A percentile compares a stretch with the other conserved stretches of the same genome.
phyloP scores from a whole-genome alignment of 495 filamentous ascomycete genomes.

The Zalerion maritima region DNA sequence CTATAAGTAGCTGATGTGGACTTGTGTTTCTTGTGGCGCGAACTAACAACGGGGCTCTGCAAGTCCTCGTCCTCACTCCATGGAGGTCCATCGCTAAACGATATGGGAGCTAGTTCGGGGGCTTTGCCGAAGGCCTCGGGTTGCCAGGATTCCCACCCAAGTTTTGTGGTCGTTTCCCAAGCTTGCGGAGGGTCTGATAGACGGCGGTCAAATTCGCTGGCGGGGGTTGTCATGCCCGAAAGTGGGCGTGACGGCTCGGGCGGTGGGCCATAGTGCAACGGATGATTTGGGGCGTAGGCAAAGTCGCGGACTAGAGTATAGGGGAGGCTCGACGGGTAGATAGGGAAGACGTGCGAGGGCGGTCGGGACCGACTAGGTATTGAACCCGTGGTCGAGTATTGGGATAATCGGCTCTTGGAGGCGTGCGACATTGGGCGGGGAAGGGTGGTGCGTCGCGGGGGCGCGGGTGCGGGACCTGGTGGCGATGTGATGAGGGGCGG shows the following conservation, averaged over 20 bases:
- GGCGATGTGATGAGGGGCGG: constrained; percentile 50
- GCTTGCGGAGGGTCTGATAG: constrained; percentile 64
- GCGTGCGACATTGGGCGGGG: constrained; percentile 56
- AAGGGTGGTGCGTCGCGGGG: constrained; percentile 39
- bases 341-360: constrained; percentile 58
- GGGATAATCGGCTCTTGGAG: constrained; percentile 51
- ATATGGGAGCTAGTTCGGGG: constrained; percentile 66
- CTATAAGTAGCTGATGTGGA: constrained; percentile 39
- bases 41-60: constrained; percentile 71
- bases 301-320: constrained; percentile 92
- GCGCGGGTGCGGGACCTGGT: constrained; percentile 31
- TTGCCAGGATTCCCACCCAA: constrained; percentile 39
- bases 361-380: constrained; percentile 62
- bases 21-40: constrained; percentile 74
- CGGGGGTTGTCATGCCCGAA: constrained; percentile 71
- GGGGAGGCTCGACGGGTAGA: constrained; percentile 76
- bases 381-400: constrained; percentile 52
- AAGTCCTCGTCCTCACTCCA: constrained; percentile 95
- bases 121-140: constrained; percentile 25
- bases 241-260: constrained; percentile 49
- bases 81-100: constrained; percentile 85
- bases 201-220: constrained; percentile 59
- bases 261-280: constrained; percentile 85
- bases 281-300: constrained; percentile 71
- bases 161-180: constrained; percentile 40